Conservation (phyloP, 2,329 filamentous ascomycete genomes). For the Penicillium sp. region DNA sequence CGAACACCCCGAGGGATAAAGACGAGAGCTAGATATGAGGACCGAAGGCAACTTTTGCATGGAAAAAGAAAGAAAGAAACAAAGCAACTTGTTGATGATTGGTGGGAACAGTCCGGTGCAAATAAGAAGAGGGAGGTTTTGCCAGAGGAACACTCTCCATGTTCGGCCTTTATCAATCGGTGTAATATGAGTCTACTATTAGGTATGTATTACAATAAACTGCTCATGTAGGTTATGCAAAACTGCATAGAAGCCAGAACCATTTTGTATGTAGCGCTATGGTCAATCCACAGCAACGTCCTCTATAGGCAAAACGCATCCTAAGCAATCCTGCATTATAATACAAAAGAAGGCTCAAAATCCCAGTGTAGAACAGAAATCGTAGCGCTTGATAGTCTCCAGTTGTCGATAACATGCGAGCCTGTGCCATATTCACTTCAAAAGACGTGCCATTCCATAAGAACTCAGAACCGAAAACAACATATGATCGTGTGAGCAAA, state of each 20-base stretch:
- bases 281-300: neutral
- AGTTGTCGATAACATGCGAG: neutral
- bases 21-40: neutral
- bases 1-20: neutral
- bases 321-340: neutral
- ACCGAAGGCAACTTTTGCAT: neutral
- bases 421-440: neutral
- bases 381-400: neutral
- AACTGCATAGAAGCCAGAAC: neutral
- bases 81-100: neutral
- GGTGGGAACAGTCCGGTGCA: constrained; percentile 8
- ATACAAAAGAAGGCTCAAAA: neutral
- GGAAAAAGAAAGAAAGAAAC: too few relatives aligned
- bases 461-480: constrained; percentile 2
- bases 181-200: too few relatives aligned
- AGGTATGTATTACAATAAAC: too few relatives aligned
- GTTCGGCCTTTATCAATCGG: neutral
- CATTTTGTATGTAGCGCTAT: neutral
- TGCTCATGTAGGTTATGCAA: neutral
- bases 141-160: constrained; percentile 16
- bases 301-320: neutral
- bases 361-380: neutral
- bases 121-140: constrained; percentile 6
- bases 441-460: constrained; percentile 7
- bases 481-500: constrained; percentile 1